Conservation (phyloP, 2,329 filamentous ascomycete species). For the Arthrinium phaeospermum region DNA sequence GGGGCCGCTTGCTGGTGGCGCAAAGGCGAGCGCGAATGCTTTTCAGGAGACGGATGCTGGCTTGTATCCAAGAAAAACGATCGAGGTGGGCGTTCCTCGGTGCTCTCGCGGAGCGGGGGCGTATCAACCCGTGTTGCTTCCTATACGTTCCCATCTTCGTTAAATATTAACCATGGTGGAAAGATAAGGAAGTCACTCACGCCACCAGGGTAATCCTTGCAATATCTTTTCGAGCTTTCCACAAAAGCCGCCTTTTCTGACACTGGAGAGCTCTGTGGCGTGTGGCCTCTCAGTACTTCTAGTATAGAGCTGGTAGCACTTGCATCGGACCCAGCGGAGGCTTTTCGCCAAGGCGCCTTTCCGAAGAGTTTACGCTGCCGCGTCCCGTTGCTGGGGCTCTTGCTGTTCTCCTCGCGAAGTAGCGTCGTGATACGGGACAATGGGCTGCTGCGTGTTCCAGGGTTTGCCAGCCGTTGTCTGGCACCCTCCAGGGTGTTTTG, state of each 20-base stretch:
- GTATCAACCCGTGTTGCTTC: constrained; percentile 56
- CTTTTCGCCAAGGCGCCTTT: constrained; percentile 48
- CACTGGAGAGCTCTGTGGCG: constrained; percentile 39
- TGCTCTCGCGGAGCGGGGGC: constrained; percentile 49
- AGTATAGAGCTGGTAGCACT: constrained; percentile 50
- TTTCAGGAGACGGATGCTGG: constrained; percentile 24
- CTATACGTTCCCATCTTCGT: constrained; percentile 35
- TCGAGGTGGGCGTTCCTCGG: constrained; percentile 43
- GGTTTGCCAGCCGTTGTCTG: constrained; percentile 19
- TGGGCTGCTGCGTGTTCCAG: constrained; percentile 16
- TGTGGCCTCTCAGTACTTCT: constrained; percentile 45
- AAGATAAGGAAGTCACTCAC: constrained; percentile 34
- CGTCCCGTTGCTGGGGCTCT: constrained; percentile 30
- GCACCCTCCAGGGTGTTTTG: constrained; percentile 20
- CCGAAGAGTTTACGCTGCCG: constrained; percentile 46
- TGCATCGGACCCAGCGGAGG: constrained; percentile 44
- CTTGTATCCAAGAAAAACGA: constrained; percentile 51
- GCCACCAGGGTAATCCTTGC: constrained; percentile 37
- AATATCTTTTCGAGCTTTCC: not conserved
- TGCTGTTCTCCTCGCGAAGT: constrained; percentile 40
- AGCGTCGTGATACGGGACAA: constrained; percentile 31
- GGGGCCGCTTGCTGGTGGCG: constrained; percentile 16
- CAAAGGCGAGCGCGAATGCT: constrained; percentile 22
- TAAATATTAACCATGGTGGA: not conserved
- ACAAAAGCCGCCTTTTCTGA: constrained; percentile 27